Percentiles rank a stretch among this genome's conserved stretches.
Conservation (phyloP, 2,329 filamentous ascomycete genomes). For the Chrysoporthe cubensis region DNA sequence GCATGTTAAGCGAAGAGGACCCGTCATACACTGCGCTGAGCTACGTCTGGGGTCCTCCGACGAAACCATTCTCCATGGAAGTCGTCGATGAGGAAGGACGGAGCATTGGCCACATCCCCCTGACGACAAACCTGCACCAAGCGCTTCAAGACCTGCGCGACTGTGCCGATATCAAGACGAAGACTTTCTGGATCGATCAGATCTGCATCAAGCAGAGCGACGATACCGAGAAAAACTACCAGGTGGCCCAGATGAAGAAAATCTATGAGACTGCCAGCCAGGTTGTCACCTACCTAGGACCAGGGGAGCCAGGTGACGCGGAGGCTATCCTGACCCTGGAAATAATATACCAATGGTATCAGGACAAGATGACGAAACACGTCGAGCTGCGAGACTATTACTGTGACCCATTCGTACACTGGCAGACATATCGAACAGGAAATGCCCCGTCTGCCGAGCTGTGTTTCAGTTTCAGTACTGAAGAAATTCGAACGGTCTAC, state of each 20-base stretch:
- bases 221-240: constrained; percentile 13
- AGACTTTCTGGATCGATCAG: constrained; percentile 22
- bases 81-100: not conserved
- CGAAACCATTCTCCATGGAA: constrained; percentile 1
- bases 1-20: not conserved
- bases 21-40: constrained; percentile 3
- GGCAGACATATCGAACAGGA: not conserved
- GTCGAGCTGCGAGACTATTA: not conserved
- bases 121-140: not conserved
- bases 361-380: not conserved
- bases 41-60: constrained; percentile 6
- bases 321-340: not conserved
- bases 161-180: not conserved
- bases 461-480: not conserved
- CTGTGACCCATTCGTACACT: not conserved
- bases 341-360: not conserved
- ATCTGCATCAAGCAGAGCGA: constrained; percentile 24
- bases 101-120: not conserved
- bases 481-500: not conserved
- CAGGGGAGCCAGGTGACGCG: not conserved
- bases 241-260: constrained; percentile 17
- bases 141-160: constrained; percentile 3
- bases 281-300: constrained; percentile 23
- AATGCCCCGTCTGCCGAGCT: not conserved
- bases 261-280: constrained; percentile 16